These are phyloP conservation scores for Diophrys appendiculata DNA, from an alignment of 73 alveolate genomes.

Conservation along the genomic window DNA sequence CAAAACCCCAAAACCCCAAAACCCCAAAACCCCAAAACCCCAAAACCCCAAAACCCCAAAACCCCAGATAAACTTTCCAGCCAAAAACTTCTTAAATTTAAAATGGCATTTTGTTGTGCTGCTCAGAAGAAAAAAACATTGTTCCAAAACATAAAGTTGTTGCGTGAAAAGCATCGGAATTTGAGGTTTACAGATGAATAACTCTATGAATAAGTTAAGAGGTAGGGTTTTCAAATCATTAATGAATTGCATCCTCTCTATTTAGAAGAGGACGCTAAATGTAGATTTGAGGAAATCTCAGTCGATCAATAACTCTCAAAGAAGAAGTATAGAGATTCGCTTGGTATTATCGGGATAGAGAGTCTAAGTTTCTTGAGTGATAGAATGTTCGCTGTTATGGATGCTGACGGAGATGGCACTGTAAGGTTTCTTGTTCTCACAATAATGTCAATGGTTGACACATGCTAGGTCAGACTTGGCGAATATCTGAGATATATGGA, in stretches of 20 bases:
- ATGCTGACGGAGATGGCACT: slow-evolving; percentile 47
- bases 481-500: slow-evolving; percentile 72
- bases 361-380: slow-evolving; percentile 57
- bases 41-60: too few species aligned
- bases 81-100: too few species aligned
- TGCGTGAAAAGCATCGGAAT: too few species aligned
- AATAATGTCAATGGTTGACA: neutral
- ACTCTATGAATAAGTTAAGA: slow-evolving; percentile 37
- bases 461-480: slow-evolving; percentile 46
- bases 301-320: slow-evolving; percentile 36
- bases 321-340: slow-evolving; percentile 44
- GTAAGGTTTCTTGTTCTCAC: slow-evolving; percentile 19
- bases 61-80: too few species aligned
- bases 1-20: neutral
- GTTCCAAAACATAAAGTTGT: too few species aligned
- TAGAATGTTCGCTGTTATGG: slow-evolving; percentile 72
- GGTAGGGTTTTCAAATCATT: slow-evolving; percentile 24
- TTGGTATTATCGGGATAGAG: slow-evolving; percentile 70
- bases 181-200: slow-evolving; percentile 46
- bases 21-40: too few species aligned
- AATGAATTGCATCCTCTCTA: neutral
- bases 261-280: too few species aligned
- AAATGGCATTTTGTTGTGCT: too few species aligned
- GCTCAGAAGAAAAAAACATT: too few species aligned
- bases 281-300: slow-evolving; percentile 20